Percentiles rank a stretch among this genome's conserved stretches.
Conservation (phyloP, 805 yeast genomes). For the Candida ponderosae region DNA sequence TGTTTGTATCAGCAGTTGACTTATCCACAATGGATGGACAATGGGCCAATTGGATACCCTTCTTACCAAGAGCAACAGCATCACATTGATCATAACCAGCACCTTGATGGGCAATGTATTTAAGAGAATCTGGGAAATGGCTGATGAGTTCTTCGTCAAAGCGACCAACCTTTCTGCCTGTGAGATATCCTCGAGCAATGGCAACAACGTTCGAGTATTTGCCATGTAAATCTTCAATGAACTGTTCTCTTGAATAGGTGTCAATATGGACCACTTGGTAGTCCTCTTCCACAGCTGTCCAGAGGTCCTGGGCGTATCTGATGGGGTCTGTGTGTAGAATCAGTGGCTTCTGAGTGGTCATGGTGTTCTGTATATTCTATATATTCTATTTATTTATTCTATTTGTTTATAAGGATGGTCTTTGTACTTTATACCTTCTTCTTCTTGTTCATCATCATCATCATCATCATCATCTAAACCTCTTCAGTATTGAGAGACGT, state of each 20-base stretch:
- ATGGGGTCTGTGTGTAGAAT: constrained; percentile 55
- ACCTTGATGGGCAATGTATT: constrained; percentile 42
- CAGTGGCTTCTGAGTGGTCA: constrained; percentile 29
- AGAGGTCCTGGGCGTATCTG: constrained; percentile 48
- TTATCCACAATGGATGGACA: constrained; percentile 34
- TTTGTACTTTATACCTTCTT: no score
- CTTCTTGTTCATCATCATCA: no score
- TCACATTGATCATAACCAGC: constrained; percentile 48
- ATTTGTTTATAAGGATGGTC: no score
- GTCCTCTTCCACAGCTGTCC: constrained; percentile 40
- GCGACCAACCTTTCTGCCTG: constrained; percentile 40
- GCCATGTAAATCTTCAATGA: constrained; percentile 27
- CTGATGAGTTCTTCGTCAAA: constrained; percentile 34
- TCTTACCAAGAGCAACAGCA: constrained; percentile 27
- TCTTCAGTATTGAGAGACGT: no score
- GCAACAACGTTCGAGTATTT: constrained; percentile 32
- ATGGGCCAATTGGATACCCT: constrained; percentile 36
- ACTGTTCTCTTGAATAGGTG: constrained; percentile 26
- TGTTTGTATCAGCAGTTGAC: constrained; percentile 55
- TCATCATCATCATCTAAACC: no score
- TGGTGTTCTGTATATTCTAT: no score
- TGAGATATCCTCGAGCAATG: constrained; percentile 49
- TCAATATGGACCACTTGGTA: constrained; percentile 32
- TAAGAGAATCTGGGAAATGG: constrained; percentile 32
- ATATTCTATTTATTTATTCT: no score